A percentile compares a stretch with the other conserved stretches of the same genome.
Evolutionary conservation across 179 eudicot species (phyloP).

Genomic region (Actinidia chinensis): DNA sequence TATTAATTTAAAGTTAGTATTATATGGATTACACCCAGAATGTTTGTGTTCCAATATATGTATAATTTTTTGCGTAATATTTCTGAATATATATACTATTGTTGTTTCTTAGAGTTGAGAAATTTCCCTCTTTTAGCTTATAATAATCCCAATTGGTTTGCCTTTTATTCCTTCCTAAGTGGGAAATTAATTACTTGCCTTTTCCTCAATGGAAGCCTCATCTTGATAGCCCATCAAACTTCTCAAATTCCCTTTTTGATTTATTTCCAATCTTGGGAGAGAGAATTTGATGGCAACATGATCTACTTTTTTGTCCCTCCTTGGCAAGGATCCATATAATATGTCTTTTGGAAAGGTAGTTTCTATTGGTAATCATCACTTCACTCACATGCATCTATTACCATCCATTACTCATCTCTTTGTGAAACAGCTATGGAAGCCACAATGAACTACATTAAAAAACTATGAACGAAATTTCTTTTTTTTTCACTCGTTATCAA

Average conservation of each 20-base stretch:
- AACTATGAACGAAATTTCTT: not conserved
- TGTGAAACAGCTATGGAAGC: not conserved
- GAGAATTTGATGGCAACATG: too few relatives aligned
- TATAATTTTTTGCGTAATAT: too few relatives aligned
- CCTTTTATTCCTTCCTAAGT: conserved; percentile 1
- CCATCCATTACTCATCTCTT: not conserved
- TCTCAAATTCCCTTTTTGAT: too few relatives aligned
- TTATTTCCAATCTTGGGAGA: too few relatives aligned
- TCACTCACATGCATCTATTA: not conserved
- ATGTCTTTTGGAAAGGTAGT: not conserved
- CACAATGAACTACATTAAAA: not conserved
- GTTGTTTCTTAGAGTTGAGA: too few relatives aligned
- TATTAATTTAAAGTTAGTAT: too few relatives aligned
- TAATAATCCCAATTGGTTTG: not conserved
- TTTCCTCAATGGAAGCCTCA: not conserved
- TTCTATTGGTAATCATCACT: not conserved
- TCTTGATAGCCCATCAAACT: too few relatives aligned
- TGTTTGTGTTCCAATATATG: too few relatives aligned
- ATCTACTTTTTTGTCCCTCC: too few relatives aligned
- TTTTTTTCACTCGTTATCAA: not conserved
- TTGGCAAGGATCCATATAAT: not conserved
- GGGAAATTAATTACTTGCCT: not conserved
- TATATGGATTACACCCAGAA: too few relatives aligned
- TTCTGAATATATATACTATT: too few relatives aligned
- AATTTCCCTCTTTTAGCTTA: not conserved